Evolutionary conservation across 2,329 filamentous ascomycete species (phyloP).

Genomic region (Cladosporium oxysporum): DNA sequence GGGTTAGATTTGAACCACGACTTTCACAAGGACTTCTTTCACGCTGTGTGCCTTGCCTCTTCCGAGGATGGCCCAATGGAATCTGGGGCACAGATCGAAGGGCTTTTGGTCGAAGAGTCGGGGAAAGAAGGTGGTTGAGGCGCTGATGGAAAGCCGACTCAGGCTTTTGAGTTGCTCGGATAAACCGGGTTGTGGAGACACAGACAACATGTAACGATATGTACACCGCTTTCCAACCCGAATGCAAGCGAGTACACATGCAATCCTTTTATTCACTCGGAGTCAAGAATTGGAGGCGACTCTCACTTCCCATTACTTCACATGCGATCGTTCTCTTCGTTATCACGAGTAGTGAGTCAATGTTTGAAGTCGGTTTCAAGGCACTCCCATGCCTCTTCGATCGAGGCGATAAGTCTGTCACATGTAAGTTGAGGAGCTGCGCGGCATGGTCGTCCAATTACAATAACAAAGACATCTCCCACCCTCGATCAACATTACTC

Average conservation of each 20-base stretch:
- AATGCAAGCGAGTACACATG: neutral
- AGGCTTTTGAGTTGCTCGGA: neutral
- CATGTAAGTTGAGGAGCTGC: neutral
- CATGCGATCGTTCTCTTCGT: neutral
- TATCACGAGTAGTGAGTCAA: neutral
- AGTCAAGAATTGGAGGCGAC: neutral
- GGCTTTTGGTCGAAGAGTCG: neutral
- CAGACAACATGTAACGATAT: neutral
- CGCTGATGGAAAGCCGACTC: neutral
- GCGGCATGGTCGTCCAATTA: neutral
- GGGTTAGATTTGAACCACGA: neutral
- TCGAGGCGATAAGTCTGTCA: neutral
- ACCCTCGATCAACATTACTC: neutral
- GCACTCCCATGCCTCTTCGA: neutral
- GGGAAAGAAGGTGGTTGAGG: neutral
- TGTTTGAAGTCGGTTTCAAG: neutral
- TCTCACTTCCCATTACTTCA: neutral
- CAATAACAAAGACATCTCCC: neutral
- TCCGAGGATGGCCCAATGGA: neutral
- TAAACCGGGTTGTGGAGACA: neutral
- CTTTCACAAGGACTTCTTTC: neutral
- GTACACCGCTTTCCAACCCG: neutral
- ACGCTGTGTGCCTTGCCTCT: neutral
- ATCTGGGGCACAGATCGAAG: neutral
- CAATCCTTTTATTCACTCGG: neutral